phyloP scores from a whole-genome alignment of 306 rosid species.

The Prunus mume region DNA sequence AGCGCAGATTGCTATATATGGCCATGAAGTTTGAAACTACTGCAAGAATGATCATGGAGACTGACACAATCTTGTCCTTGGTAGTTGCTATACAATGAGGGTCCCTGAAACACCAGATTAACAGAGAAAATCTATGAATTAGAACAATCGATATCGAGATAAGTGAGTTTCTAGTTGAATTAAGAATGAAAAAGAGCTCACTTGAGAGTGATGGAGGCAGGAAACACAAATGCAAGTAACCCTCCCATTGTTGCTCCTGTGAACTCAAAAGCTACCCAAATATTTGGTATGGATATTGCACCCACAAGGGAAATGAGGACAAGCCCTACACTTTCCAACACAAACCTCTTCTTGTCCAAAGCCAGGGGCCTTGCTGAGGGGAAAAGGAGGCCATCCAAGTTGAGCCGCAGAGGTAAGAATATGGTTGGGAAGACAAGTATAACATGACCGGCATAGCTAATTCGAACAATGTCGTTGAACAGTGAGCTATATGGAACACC shows the following conservation, averaged over 20 bases:
- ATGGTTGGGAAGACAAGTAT: slow-evolving; percentile 36
- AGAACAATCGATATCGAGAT: too few species aligned
- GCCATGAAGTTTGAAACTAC: slow-evolving; percentile 30
- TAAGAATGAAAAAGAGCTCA: not conserved
- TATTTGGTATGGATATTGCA: slow-evolving; percentile 41
- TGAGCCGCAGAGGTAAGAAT: slow-evolving; percentile 36
- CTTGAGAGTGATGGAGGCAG: slow-evolving; percentile 37
- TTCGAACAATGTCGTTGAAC: slow-evolving; percentile 29
- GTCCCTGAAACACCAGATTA: slow-evolving; percentile 25
- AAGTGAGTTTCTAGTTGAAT: not conserved
- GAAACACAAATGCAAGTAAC: slow-evolving; percentile 38
- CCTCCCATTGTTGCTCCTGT: slow-evolving; percentile 42
- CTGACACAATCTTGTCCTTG: slow-evolving; percentile 31
- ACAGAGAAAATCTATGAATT: too few species aligned
- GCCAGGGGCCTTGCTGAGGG: slow-evolving; percentile 33
- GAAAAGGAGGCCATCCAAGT: slow-evolving; percentile 45
- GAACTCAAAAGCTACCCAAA: slow-evolving; percentile 45
- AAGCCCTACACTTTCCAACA: slow-evolving; percentile 14
- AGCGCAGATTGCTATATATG: slow-evolving; percentile 35
- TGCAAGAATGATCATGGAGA: slow-evolving; percentile 34
- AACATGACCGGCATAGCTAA: slow-evolving; percentile 35
- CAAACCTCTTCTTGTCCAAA: slow-evolving; percentile 34
- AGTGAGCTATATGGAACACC: slow-evolving; percentile 34
- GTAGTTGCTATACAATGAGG: slow-evolving; percentile 34
- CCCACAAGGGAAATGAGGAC: slow-evolving; percentile 27